Conservation (phyloP, 352 stramenopile species). For the Globisporangium carolinianum region DNA sequence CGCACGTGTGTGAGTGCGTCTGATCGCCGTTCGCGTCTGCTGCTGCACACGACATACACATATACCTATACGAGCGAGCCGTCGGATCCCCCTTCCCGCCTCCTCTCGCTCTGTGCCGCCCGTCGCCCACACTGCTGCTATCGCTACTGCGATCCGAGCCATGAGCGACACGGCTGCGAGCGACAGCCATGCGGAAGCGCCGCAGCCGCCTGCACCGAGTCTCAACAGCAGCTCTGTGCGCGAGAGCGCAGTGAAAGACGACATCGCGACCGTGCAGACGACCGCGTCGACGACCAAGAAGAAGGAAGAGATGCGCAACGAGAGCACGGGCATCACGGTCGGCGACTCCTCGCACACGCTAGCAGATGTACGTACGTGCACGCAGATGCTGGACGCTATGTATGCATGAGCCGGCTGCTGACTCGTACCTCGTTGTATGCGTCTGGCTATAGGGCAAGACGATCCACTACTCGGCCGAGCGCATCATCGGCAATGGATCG, state of each 20-base stretch:
- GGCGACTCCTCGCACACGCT: conserved; percentile 77
- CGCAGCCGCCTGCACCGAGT: conserved; percentile 5
- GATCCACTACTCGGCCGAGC: conserved; percentile 95
- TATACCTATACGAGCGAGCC: too few species aligned
- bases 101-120: too few species aligned
- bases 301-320: conserved; percentile 78
- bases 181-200: neutral
- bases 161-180: conserved; percentile 5
- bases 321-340: conserved; percentile 78
- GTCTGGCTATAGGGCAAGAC: conserved; percentile 61
- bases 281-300: conserved; percentile 44
- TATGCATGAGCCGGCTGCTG: neutral
- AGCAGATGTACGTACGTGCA: conserved; percentile 47
- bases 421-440: neutral
- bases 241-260: conserved; percentile 8
- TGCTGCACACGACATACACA: too few species aligned
- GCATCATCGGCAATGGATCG: conserved; percentile 99
- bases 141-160: neutral
- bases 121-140: neutral
- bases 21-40: too few species aligned
- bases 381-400: too few species aligned
- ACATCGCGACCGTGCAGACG: conserved; percentile 32
- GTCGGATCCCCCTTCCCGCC: too few species aligned
- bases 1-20: too few species aligned
- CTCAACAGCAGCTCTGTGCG: conserved; percentile 8